Percentiles rank a stretch among this genome's conserved stretches.
These are phyloP conservation scores for Penicillium bovifimosum DNA, from an alignment of 495 filamentous ascomycete species.

Conservation along the genomic window DNA sequence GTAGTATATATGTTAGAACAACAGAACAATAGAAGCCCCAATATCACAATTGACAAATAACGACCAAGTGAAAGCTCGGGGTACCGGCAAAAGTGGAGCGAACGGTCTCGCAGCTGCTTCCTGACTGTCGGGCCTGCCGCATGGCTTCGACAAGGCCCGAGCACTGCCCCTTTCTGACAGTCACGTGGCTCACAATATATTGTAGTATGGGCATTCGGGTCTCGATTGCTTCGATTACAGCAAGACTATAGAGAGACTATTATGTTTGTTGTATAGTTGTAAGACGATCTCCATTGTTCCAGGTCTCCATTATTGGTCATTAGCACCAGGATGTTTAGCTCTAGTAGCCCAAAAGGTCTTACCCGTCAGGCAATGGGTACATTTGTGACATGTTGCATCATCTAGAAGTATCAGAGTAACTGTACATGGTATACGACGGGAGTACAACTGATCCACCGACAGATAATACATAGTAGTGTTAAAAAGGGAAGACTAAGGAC, in stretches of 20 bases:
- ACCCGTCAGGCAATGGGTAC: background rate
- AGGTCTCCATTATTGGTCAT: background rate
- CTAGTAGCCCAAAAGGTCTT: background rate
- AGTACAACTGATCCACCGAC: background rate
- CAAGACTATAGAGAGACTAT: background rate
- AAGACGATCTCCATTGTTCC: background rate
- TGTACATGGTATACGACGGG: background rate
- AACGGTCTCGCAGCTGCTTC: constrained; percentile 42
- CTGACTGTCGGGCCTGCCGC: constrained; percentile 37
- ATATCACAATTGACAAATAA: background rate
- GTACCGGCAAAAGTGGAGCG: constrained; percentile 28
- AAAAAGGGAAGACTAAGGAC: background rate
- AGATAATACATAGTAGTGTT: background rate
- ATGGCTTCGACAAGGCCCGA: constrained; percentile 4
- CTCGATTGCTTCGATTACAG: background rate
- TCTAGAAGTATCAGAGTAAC: background rate
- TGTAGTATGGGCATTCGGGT: background rate
- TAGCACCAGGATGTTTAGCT: background rate
- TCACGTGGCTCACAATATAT: background rate
- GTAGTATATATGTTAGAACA: background rate
- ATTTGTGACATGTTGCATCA: background rate
- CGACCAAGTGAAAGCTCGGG: background rate
- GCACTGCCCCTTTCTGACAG: background rate
- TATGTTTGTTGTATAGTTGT: background rate
- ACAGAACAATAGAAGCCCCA: background rate